Evolutionary conservation across 2,329 filamentous ascomycete genomes (phyloP), one percentile per base, ranked within the genome.

Genomic region (Mycosphaerelloides madeirae): DNA sequence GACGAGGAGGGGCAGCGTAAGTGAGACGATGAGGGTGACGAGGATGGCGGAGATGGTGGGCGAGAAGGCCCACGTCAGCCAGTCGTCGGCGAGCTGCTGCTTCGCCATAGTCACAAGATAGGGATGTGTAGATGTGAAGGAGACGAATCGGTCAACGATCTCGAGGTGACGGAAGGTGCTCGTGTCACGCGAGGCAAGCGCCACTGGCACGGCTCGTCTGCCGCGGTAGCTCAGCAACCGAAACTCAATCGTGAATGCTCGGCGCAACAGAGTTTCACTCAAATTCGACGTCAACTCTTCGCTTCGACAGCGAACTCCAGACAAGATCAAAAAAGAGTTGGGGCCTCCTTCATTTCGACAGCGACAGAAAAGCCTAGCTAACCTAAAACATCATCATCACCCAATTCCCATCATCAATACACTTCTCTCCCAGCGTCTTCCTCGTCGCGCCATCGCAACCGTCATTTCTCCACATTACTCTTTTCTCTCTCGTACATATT

Each of bases 1-100:
- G 37, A 96, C 74, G 43, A 95, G 63, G 41, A 95, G 61, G 15
- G 93, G 93, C 20, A 86, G 72, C 43, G 83, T 67, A 54, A 96
- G 64, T 49, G 86, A 79, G 60, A 95, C 72, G 44, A 87, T 53
- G 15, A 85, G 60, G 12, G 88, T 85, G 62, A 91, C 64, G 49
- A 82, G 55, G 58, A 97, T 77, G 47, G 71, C 68, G 7, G 67
- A 65, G 19, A 65, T 59, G 31, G 64, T 62, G 3, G 72, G 70
- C 39, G 69, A 69, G 46, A 75, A 68, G 29, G 68, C 65, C 56
- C 67, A 68, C 13, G 72, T 74, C 34, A 70, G 62, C 69, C 69
- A 74, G 20, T 57, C 52, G 38, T 60, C 49, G 13, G 49, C 8
- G 12, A 31, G 35, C 14, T 34, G 39, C 31, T 18, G 18, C 3